Evolutionary conservation across 345 rosid genomes (phyloP), one percentile per base, ranked within the genome.

Genomic region (Garcia nutans): DNA sequence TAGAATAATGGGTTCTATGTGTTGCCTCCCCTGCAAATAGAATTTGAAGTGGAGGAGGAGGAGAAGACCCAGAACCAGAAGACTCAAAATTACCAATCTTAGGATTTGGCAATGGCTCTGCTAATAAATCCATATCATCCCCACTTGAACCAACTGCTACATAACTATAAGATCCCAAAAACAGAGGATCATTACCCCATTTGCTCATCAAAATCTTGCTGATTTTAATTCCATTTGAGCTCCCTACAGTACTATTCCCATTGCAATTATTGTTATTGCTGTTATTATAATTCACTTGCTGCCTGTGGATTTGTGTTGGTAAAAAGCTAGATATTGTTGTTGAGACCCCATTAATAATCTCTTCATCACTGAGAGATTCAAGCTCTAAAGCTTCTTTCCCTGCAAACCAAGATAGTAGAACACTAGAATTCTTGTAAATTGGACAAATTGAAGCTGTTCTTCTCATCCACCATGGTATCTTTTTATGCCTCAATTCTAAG

Each of bases 11-110:
- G 54, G 93, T 93, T 85, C 97, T 88, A 74, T 96, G 98, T 22
- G 99, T 96, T 63, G 94, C 98, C 76, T 96, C 99, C 77, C 99
- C 99, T 68, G 99, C 99, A 87, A 96, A 96, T 78, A 96, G 85
- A 52, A 93, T 84, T 78, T 92, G 97, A 57, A 96, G 90, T 33
- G 77, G 81, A 33, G 73, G 78, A 10, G 50, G 3, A 47, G 50
- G 10, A 8, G 50, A 47, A 1, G 55, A 19, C 17, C 26, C 45
- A 23, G 23, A 56, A 10, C 26, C 45, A 23, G 23, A 56, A 10
- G 73, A 64, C 13, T 75, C 82, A 42, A 33, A 60, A 37, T 44
- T 71, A 23, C 54, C 72, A 13, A 68, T 57, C 76, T 76, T 80
- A 54, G n/a, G 8, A 13, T 47, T 47, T 33, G 99, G 99, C 83